These are phyloP conservation scores for Fusarium nelsonii DNA, from an alignment of 2,329 filamentous ascomycete species.

Conservation along the genomic window DNA sequence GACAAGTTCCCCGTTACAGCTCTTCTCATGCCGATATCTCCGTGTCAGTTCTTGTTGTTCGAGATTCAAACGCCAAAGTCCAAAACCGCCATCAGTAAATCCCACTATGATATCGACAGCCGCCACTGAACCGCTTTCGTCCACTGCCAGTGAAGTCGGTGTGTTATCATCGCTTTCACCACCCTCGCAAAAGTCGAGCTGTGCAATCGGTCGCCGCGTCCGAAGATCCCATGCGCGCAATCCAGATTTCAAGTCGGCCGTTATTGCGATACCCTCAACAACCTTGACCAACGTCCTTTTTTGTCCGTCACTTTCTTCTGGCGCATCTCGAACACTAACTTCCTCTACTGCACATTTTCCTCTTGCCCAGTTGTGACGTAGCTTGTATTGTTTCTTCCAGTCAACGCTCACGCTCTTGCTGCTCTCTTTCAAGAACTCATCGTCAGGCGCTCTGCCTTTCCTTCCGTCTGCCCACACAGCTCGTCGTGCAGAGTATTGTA, in stretches of 20 bases:
- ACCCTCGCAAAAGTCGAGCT: slow-evolving; percentile 51
- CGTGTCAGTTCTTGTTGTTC: slow-evolving; percentile 58
- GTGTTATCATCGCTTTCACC: slow-evolving; percentile 39
- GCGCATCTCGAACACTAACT: slow-evolving; percentile 67
- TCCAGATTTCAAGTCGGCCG: slow-evolving; percentile 76
- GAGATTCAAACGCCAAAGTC: slow-evolving; percentile 72
- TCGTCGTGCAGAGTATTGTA: slow-evolving; percentile 60
- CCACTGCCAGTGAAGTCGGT: slow-evolving; percentile 76
- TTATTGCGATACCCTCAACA: slow-evolving; percentile 80
- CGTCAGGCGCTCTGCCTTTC: slow-evolving; percentile 60
- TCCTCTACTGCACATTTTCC: slow-evolving; percentile 86
- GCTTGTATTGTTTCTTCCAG: slow-evolving; percentile 90
- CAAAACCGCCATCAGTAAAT: slow-evolving; percentile 78
- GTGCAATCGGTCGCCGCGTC: slow-evolving; percentile 70
- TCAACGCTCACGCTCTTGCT: slow-evolving; percentile 62
- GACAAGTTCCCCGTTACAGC: slow-evolving; percentile 73
- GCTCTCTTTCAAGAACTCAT: slow-evolving; percentile 10
- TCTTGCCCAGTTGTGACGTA: slow-evolving; percentile 90
- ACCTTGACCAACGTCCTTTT: slow-evolving; percentile 81
- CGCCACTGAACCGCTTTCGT: slow-evolving; percentile 61
- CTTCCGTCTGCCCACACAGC: slow-evolving; percentile 61
- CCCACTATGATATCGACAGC: slow-evolving; percentile 74
- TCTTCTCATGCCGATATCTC: slow-evolving; percentile 71
- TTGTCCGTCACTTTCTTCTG: slow-evolving; percentile 49
- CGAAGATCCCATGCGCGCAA: slow-evolving; percentile 84